Conservation (phyloP, 2,329 filamentous ascomycete species). For the Neobulgaria alba region DNA sequence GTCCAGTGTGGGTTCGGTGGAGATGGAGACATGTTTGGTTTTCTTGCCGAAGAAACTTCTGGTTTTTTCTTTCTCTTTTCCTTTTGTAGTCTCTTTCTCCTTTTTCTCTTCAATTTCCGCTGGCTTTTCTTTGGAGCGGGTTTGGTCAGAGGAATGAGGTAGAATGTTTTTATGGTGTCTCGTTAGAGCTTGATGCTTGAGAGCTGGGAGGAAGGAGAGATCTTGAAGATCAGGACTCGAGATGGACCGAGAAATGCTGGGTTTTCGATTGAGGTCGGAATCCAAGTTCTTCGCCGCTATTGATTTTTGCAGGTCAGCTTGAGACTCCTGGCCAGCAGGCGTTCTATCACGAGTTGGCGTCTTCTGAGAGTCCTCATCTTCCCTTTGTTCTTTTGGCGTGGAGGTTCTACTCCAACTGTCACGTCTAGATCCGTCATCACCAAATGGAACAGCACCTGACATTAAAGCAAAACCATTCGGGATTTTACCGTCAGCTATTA, state of each 20-base stretch:
- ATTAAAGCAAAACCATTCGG: conserved; percentile 4
- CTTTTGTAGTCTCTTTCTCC: conserved; percentile 6
- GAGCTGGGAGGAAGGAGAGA: conserved; percentile 31
- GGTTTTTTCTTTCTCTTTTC: conserved; percentile 15
- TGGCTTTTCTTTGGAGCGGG: background rate
- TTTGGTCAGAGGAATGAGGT: too few relatives aligned
- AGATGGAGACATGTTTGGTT: conserved; percentile 25
- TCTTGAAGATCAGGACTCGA: conserved; percentile 21
- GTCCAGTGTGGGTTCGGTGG: conserved; percentile 1
- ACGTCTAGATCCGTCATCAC: conserved; percentile 7
- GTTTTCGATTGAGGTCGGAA: conserved; percentile 4
- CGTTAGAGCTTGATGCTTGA: conserved; percentile 33
- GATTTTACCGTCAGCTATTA: background rate
- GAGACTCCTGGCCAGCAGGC: background rate
- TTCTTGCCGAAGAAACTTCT: conserved; percentile 15
- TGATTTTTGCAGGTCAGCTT: background rate
- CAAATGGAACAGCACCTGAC: conserved; percentile 6
- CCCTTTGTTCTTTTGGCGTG: conserved; percentile 8
- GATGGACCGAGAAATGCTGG: conserved; percentile 11
- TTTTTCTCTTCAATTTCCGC: background rate
- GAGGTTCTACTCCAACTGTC: conserved; percentile 15
- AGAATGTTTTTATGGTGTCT: too few relatives aligned
- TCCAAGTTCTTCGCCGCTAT: background rate
- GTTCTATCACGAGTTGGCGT: conserved; percentile 11
- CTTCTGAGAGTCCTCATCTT: conserved; percentile 9